Base-by-base conservation (phyloP, 192 early-diverging fungal species). In the Jimgerdemannia lactiflua region DNA sequence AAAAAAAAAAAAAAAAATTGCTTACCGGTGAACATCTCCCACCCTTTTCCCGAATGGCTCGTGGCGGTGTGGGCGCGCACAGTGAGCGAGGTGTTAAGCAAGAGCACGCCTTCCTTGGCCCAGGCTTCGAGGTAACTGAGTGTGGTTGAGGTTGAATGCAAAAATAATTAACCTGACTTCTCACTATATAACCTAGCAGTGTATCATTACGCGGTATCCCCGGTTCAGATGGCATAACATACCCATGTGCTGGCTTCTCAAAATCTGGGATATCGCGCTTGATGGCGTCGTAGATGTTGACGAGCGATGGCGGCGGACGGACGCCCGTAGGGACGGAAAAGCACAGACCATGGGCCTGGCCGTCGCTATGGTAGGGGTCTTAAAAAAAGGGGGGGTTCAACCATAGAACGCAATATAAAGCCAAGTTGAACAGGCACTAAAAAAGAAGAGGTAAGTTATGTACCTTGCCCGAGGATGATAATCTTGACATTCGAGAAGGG, bases 381-480 rank as follows among this genome's bases (percentile, higher is more conserved):
- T 4, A 11, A 54, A 11, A 7, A 54, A 54, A 4, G 49, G 4
- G 11, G 4, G 49, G 49, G 4, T 54, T 11, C 11, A 77, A 11
- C 4, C 70, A 83, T 42, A 4, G 40, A 49, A 11, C 11, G 49
- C 76, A 54, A 76, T 29, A 43, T 4, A 43, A 43, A 19, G n/a
- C 72, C 11, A 71, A 39, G 67, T 74, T 64, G 29, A 19, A 39
- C 7, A 3, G 39, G 3, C 4, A 29, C 44, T 14, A 8, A 42
- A 29, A 72, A 9, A 80, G 4, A 65, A 54, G 49, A 54, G 4
- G 4, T 11, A 65, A 39, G n/a, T n/a, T n/a, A 85, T 43, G 78
- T 85, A 90, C 93, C 95, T 89, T 99, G 97, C 4, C 97, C 97
- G 67, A 99, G 74, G 64, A 99, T 96, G 40, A 99, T 96, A 20